Evolutionary conservation across 169 alveolate genomes (phyloP).

Genomic region (Plasmodium fragile): DNA sequence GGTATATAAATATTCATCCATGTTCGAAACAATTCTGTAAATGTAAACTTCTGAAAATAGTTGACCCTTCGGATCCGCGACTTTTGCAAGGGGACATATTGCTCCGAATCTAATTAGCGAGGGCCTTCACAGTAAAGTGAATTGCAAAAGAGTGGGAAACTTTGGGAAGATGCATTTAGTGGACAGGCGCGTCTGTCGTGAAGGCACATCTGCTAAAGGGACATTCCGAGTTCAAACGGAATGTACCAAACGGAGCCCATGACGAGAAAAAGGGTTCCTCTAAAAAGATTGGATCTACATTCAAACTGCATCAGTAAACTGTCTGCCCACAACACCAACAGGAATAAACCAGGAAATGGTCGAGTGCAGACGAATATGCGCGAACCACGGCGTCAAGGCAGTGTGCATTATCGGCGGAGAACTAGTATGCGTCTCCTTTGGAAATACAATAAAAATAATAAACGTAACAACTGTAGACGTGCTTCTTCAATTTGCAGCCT

Average conservation of each 20-base stretch:
- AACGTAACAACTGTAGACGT: conserved; percentile 31
- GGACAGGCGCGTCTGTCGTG: background rate
- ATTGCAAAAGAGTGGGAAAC: background rate
- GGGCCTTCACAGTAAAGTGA: background rate
- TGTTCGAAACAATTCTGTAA: background rate
- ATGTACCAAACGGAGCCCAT: background rate
- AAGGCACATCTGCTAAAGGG: background rate
- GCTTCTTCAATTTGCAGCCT: conserved; percentile 29
- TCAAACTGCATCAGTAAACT: background rate
- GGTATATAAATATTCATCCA: background rate
- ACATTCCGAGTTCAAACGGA: background rate
- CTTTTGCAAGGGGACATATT: background rate
- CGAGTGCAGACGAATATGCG: conserved; percentile 34
- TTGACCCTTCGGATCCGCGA: background rate
- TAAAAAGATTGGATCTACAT: background rate
- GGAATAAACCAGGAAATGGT: background rate
- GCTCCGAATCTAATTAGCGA: background rate
- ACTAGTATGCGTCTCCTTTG: conserved; percentile 40
- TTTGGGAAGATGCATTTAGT: background rate
- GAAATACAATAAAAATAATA: conserved; percentile 65
- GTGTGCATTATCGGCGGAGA: conserved; percentile 18
- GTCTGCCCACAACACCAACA: background rate
- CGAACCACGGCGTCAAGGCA: conserved; percentile 48
- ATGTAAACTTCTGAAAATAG: background rate
- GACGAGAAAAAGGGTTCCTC: background rate